These are phyloP conservation scores for Aspergillus conjunctus DNA, from an alignment of 495 filamentous ascomycete species.

Conservation along the genomic window DNA sequence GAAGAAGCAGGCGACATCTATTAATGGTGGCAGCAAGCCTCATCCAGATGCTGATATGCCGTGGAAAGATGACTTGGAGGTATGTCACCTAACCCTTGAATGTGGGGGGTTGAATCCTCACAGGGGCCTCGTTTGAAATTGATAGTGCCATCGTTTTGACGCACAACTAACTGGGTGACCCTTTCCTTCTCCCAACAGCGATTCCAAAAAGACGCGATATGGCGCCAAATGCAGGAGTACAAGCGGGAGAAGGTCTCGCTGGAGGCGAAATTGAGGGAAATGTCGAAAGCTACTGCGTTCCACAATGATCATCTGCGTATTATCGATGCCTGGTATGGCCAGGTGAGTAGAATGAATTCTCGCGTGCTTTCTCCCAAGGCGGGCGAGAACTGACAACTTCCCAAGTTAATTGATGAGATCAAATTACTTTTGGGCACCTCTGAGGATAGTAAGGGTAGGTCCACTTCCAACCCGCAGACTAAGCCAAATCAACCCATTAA, in stretches of 20 bases:
- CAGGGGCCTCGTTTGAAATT: slow-evolving; percentile 12
- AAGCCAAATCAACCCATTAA: slow-evolving; percentile 20
- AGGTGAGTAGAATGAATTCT: slow-evolving; percentile 58
- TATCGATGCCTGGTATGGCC: slow-evolving; percentile 87
- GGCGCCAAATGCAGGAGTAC: slow-evolving; percentile 95
- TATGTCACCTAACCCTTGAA: slow-evolving; percentile 52
- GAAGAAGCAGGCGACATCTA: slow-evolving; percentile 76
- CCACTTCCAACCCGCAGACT: neutral
- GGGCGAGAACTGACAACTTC: slow-evolving; percentile 26
- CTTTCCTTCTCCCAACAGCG: slow-evolving; percentile 55
- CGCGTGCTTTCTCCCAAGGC: slow-evolving; percentile 5
- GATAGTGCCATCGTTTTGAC: slow-evolving; percentile 9
- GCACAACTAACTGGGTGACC: slow-evolving; percentile 23
- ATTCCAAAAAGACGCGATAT: slow-evolving; percentile 97
- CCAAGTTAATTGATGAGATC: slow-evolving; percentile 83
- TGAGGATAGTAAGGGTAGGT: slow-evolving; percentile 58
- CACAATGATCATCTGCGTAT: slow-evolving; percentile 91
- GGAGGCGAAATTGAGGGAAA: slow-evolving; percentile 73
- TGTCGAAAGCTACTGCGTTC: slow-evolving; percentile 70
- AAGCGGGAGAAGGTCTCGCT: slow-evolving; percentile 82
- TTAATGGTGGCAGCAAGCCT: slow-evolving; percentile 73
- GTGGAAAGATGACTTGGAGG: slow-evolving; percentile 87
- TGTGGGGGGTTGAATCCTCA: slow-evolving; percentile 27
- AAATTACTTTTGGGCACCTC: slow-evolving; percentile 63
- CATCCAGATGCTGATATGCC: slow-evolving; percentile 79